Evolutionary conservation across 176 grass and related monocot genomes (phyloP).

Genomic region (Miscanthus lutarioriparius): DNA sequence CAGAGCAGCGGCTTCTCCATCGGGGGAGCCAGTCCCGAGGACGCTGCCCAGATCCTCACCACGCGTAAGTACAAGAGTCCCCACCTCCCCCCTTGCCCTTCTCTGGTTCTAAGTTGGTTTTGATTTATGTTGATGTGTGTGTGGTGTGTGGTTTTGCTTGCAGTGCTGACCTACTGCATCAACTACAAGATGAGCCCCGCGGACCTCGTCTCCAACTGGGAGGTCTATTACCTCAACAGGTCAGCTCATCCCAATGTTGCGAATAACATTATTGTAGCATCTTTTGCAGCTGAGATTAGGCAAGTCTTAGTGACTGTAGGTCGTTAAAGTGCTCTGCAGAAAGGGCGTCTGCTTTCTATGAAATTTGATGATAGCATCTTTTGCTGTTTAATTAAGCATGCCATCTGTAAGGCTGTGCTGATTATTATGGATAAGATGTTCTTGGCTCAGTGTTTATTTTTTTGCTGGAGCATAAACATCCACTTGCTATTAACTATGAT

Average conservation of each 20-base stretch:
- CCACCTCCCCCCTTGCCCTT: not conserved
- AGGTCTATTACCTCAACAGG: slow-evolving; percentile 92
- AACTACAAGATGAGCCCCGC: slow-evolving; percentile 84
- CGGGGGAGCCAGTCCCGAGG: slow-evolving; percentile 53
- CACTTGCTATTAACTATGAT: not conserved
- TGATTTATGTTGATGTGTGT: not conserved
- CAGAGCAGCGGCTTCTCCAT: slow-evolving; percentile 70
- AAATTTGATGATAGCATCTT: not conserved
- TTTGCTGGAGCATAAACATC: no score
- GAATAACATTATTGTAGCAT: not conserved
- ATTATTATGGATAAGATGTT: not conserved
- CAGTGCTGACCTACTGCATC: slow-evolving; percentile 95
- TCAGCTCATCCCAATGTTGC: slow-evolving; percentile 14
- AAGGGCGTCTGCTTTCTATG: not conserved
- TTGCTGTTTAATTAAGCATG: not conserved
- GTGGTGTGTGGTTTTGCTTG: not conserved
- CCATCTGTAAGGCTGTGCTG: not conserved
- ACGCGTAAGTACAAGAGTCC: slow-evolving; percentile 48
- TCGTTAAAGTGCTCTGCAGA: not conserved
- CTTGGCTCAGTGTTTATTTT: not conserved
- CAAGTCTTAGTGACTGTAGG: not conserved
- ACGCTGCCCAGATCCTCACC: slow-evolving; percentile 64
- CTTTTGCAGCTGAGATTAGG: slow-evolving; percentile 16
- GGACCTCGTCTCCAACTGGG: slow-evolving; percentile 89
- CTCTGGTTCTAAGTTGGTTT: not conserved